Conservation (phyloP, 2,329 filamentous ascomycete genomes). For the Penicillium olsonii region DNA sequence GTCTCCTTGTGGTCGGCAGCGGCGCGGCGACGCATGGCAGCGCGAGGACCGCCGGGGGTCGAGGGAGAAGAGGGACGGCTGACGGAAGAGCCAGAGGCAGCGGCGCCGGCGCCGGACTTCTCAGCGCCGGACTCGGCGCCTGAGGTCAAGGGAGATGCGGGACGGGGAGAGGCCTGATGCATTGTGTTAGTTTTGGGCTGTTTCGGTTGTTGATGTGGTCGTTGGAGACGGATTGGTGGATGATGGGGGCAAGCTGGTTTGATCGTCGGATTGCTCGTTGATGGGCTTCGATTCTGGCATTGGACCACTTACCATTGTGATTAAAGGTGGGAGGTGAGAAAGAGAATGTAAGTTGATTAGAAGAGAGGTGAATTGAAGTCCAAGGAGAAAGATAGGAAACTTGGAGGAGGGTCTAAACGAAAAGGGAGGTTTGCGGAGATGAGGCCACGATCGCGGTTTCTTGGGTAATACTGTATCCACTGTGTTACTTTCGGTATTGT, state of each 20-base stretch:
- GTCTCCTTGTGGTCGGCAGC: conserved; percentile 98
- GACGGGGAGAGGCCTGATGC: conserved; percentile 40
- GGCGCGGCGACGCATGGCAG: conserved; percentile 90
- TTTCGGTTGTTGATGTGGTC: background rate
- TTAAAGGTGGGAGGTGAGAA: conserved; percentile 13
- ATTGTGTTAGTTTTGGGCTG: conserved; percentile 3
- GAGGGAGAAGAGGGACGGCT: conserved; percentile 82
- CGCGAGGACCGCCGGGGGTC: conserved; percentile 89
- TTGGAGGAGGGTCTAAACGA: conserved; percentile 11
- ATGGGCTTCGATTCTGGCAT: background rate
- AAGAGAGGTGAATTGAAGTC: conserved; percentile 6
- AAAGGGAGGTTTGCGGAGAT: conserved; percentile 26
- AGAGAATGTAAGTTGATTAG: background rate
- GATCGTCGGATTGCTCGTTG: conserved; percentile 2
- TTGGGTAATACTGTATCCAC: conserved; percentile 22
- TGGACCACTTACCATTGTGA: conserved; percentile 25
- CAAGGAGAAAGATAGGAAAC: conserved; percentile 12
- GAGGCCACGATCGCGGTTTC: conserved; percentile 32
- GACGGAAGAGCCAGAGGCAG: conserved; percentile 67
- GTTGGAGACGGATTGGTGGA: conserved; percentile 2
- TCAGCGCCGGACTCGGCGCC: conserved; percentile 48
- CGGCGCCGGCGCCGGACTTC: conserved; percentile 47
- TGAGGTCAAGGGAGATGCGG: conserved; percentile 47
- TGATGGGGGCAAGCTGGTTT: conserved; percentile 7
- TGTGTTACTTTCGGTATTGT: conserved; percentile 4